A percentile compares a stretch with the other conserved stretches of the same genome.
Conservation (phyloP, 192 early-diverging fungal genomes). For the Funneliformis mosseae region DNA sequence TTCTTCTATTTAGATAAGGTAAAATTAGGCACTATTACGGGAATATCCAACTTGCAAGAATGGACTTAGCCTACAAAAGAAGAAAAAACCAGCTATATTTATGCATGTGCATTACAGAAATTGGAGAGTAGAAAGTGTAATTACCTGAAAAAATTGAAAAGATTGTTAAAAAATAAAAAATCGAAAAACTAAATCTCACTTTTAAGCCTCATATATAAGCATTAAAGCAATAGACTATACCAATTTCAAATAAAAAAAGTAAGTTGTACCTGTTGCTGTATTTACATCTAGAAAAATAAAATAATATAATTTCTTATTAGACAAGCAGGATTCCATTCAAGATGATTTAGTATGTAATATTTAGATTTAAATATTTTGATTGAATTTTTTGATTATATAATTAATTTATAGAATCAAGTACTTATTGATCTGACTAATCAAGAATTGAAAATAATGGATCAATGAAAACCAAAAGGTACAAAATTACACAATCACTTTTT, state of each 20-base stretch:
- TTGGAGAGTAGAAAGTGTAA: neutral
- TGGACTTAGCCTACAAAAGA: neutral
- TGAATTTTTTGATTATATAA: too few relatives aligned
- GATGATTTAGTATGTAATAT: too few relatives aligned
- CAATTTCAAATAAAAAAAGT: neutral
- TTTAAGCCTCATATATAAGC: neutral
- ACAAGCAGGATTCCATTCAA: neutral
- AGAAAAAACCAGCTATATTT: neutral
- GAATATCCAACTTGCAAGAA: neutral
- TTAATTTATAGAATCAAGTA: too few relatives aligned
- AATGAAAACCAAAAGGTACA: neutral
- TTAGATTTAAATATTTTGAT: too few relatives aligned
- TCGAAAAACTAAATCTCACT: neutral
- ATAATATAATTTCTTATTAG: neutral
- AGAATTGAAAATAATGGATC: too few relatives aligned
- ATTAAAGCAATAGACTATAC: neutral
- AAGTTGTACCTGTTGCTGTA: neutral
- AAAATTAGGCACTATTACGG: slow-evolving; percentile 1
- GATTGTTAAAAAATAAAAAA: neutral
- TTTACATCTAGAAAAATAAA: neutral
- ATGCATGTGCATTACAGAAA: neutral
- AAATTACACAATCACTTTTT: neutral
- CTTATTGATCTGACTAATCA: too few relatives aligned
- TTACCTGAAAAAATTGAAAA: neutral
- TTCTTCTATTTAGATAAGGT: neutral